Percentiles rank a stretch among this genome's conserved stretches.
Evolutionary conservation across 1,284 basidiomycete species (phyloP).

Genomic region (Ustilago shanxiensis): DNA sequence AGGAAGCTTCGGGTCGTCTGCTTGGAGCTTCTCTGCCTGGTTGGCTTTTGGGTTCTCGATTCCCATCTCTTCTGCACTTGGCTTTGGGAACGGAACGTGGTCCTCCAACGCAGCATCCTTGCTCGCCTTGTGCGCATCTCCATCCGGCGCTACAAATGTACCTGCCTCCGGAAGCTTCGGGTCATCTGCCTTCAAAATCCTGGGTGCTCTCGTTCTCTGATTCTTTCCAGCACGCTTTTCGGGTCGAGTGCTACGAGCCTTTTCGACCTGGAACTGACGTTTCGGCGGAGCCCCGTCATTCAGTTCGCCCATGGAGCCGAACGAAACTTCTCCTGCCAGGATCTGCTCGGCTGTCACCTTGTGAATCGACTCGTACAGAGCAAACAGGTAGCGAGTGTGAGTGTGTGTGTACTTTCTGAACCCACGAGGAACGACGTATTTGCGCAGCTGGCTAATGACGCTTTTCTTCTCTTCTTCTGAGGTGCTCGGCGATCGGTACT

Average conservation of each 20-base stretch:
- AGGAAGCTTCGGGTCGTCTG: conserved; percentile 18
- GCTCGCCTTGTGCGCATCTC: not conserved
- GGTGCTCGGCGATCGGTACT: conserved; percentile 1
- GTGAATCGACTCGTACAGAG: conserved; percentile 8
- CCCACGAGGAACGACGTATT: conserved; percentile 20
- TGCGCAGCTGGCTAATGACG: not conserved
- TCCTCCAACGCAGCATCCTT: not conserved
- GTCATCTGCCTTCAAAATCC: not conserved
- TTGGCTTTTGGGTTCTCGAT: not conserved
- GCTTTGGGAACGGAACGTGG: conserved; percentile 8
- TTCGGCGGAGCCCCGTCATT: not conserved
- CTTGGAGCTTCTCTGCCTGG: conserved; percentile 8
- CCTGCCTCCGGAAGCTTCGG: conserved; percentile 1
- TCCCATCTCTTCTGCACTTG: conserved; percentile 10
- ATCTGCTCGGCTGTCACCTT: conserved; percentile 8
- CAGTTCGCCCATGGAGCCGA: not conserved
- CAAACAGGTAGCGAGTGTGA: not conserved
- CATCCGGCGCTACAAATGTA: not conserved
- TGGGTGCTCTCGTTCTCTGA: too few species aligned
- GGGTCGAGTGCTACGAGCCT: not conserved
- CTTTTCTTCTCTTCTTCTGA: conserved; percentile 15
- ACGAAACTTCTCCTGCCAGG: not conserved
- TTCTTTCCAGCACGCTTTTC: too few species aligned
- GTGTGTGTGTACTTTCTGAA: conserved; percentile 3
- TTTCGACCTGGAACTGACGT: not conserved